These are phyloP conservation scores for Coleophoma crateriformis DNA, from an alignment of 2,329 filamentous ascomycete species.

Conservation along the genomic window DNA sequence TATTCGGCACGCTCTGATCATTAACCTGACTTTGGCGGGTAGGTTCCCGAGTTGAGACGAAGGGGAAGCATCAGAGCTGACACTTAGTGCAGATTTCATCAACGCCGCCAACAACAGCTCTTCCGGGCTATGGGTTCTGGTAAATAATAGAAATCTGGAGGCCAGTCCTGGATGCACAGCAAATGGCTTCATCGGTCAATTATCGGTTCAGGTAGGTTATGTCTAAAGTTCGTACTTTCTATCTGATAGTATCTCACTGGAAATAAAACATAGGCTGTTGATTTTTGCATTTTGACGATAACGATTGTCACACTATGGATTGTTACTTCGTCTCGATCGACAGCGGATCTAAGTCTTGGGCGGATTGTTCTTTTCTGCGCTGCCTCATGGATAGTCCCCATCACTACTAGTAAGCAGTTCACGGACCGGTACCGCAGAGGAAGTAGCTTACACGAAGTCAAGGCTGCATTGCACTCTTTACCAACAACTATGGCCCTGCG, in stretches of 20 bases:
- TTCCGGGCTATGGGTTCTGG: neutral
- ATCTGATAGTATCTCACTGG: neutral
- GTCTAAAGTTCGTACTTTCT: neutral
- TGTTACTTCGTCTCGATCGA: neutral
- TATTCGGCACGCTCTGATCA: neutral
- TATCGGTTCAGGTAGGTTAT: neutral
- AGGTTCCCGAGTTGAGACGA: neutral
- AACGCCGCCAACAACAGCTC: neutral
- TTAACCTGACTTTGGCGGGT: neutral
- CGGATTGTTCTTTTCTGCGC: neutral
- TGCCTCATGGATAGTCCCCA: neutral
- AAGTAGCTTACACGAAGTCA: neutral
- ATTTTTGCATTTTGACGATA: neutral
- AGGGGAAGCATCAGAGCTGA: neutral
- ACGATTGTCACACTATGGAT: neutral
- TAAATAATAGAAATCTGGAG: neutral
- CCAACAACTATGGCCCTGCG: constrained; percentile 20
- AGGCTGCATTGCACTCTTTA: neutral
- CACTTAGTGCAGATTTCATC: neutral
- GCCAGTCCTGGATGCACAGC: neutral
- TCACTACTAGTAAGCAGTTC: neutral
- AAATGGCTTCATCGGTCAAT: neutral
- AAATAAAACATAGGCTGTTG: neutral
- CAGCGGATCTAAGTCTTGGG: neutral
- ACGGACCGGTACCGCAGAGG: neutral